Conservation (phyloP, 768 basidiomycete species). For the Lactifluus volemus region DNA sequence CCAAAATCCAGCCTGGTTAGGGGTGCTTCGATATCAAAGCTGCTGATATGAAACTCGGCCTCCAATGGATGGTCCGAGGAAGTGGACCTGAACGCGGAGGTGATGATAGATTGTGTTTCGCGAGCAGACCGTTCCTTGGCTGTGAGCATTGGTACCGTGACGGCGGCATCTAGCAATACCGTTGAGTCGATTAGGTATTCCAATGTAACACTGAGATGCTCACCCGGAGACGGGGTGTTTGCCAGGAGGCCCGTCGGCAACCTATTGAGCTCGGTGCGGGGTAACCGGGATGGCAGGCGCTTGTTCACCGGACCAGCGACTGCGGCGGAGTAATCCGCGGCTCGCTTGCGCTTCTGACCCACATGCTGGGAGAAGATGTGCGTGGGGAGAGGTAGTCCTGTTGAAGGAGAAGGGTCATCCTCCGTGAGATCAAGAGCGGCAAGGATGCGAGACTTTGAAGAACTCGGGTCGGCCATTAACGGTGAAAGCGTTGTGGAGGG, state of each 20-base stretch:
- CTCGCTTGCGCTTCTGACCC: slow-evolving; percentile 13
- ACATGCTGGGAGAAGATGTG: background rate
- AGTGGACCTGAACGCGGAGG: background rate
- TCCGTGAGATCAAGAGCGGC: slow-evolving; percentile 17
- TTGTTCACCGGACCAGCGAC: slow-evolving; percentile 8
- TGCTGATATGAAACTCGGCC: slow-evolving; percentile 34
- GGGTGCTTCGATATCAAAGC: slow-evolving; percentile 43
- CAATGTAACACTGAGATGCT: background rate
- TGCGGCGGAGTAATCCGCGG: background rate
- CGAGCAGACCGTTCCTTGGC: slow-evolving; percentile 4
- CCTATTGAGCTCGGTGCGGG: background rate
- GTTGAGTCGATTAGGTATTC: background rate
- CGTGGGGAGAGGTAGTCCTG: background rate
- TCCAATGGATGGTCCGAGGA: background rate
- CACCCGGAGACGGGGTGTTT: slow-evolving; percentile 10
- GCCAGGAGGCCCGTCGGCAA: slow-evolving; percentile 15
- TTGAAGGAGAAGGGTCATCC: background rate
- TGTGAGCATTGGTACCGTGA: slow-evolving; percentile 5
- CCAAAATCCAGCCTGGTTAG: slow-evolving; percentile 46
- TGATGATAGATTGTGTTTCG: slow-evolving; percentile 1
- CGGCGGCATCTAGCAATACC: background rate
- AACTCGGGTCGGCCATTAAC: background rate
- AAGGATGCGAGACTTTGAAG: slow-evolving; percentile 17
- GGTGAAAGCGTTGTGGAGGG: background rate
- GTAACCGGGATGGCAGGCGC: background rate